A percentile compares a stretch with the other conserved stretches of the same genome.
phyloP scores from a whole-genome alignment of 305 asterid species.

The Fraxinus baroniana region DNA sequence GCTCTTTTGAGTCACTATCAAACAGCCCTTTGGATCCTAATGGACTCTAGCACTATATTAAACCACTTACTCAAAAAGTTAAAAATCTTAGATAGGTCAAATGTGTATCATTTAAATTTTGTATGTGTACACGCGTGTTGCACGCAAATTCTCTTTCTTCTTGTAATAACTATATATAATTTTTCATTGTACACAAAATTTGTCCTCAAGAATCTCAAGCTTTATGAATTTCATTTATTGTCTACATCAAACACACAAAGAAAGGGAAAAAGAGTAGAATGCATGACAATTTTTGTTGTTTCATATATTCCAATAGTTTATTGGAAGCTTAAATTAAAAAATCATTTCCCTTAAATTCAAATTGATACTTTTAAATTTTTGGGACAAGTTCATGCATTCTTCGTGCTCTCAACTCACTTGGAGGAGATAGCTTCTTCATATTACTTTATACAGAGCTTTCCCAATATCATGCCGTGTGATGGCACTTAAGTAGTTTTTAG shows the following conservation, averaged over 20 bases:
- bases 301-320: not conserved
- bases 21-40: not conserved
- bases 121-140: not conserved
- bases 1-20: not conserved
- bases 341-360: too few species aligned
- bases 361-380: too few species aligned
- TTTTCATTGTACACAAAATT: not conserved
- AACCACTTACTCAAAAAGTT: not conserved
- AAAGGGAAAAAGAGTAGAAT: not conserved
- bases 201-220: not conserved
- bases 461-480: too few species aligned
- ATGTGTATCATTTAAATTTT: not conserved
- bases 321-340: not conserved
- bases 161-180: too few species aligned
- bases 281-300: not conserved
- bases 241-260: not conserved
- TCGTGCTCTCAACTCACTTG: too few species aligned
- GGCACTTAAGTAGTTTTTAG: too few species aligned
- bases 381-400: too few species aligned
- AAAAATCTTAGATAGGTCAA: not conserved
- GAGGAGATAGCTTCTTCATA: too few species aligned
- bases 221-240: not conserved
- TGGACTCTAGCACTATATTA: not conserved
- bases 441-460: too few species aligned
- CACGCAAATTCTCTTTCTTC: not conserved